phyloP scores from a whole-genome alignment of 208 protist genomes.

The Crithidia brevicula region DNA sequence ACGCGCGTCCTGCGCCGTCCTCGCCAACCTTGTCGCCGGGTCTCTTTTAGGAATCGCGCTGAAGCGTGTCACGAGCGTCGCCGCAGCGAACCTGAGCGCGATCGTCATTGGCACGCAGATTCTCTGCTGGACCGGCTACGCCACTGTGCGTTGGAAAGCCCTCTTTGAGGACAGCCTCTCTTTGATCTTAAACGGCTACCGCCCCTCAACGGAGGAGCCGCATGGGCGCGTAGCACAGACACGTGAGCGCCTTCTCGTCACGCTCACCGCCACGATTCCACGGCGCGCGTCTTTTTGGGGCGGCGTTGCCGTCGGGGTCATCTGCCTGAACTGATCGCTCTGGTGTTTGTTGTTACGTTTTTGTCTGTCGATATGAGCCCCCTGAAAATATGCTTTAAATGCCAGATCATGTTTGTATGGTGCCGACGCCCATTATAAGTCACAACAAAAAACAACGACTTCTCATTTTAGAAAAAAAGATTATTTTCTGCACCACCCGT shows the following conservation, averaged over 20 bases:
- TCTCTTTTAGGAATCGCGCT: slow-evolving; percentile 31
- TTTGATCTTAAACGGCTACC: slow-evolving; percentile 31
- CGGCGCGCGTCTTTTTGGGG: slow-evolving; percentile 59
- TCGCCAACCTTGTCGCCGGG: slow-evolving; percentile 36
- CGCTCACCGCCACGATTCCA: slow-evolving; percentile 36
- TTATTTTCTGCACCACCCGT: too few species aligned
- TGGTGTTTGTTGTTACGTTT: neutral
- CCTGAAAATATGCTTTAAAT: too few species aligned
- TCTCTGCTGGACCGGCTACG: slow-evolving; percentile 65
- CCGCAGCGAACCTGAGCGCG: slow-evolving; percentile 30
- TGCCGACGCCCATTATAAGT: too few species aligned
- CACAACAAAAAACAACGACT: too few species aligned
- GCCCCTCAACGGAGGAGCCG: neutral
- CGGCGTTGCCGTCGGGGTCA: slow-evolving; percentile 34
- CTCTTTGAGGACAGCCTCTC: slow-evolving; percentile 41
- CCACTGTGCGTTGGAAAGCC: slow-evolving; percentile 53
- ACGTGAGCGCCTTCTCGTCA: slow-evolving; percentile 30
- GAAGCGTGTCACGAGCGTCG: slow-evolving; percentile 21
- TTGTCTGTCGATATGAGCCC: too few species aligned
- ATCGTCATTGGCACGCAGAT: slow-evolving; percentile 47
- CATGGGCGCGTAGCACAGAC: slow-evolving; percentile 18
- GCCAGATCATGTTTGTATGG: too few species aligned
- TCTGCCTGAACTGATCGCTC: slow-evolving; percentile 15
- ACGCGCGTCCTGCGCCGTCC: slow-evolving; percentile 28
- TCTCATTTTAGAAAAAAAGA: neutral